Evolutionary conservation across 768 basidiomycete genomes (phyloP).

Genomic region (Russula dissimulans): DNA sequence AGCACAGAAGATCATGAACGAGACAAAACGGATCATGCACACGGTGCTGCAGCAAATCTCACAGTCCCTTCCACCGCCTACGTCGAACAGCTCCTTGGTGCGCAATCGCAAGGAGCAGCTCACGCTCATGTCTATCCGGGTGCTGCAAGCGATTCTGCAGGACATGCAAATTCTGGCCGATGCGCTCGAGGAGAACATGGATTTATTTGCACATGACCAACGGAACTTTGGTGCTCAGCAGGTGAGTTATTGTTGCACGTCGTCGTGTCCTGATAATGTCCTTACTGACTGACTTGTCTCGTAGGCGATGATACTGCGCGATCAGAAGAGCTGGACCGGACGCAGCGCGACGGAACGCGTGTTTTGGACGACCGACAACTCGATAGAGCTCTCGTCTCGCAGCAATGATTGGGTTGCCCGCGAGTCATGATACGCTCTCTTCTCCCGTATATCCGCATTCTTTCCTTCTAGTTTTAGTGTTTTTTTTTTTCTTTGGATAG

Average conservation of each 20-base stretch:
- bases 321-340: conserved; percentile 93
- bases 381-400: conserved; percentile 76
- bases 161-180: conserved; percentile 84
- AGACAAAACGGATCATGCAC: conserved; percentile 87
- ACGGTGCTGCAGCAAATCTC: conserved; percentile 83
- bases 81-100: conserved; percentile 33
- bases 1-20: conserved; percentile 81
- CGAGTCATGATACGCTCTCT: conserved; percentile 32
- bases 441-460: neutral
- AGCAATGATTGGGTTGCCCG: conserved; percentile 82
- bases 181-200: conserved; percentile 84
- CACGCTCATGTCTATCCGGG: conserved; percentile 62
- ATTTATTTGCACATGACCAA: conserved; percentile 87
- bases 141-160: conserved; percentile 75
- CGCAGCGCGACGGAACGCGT: conserved; percentile 84
- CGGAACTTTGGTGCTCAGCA: conserved; percentile 97
- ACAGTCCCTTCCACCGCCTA: conserved; percentile 55
- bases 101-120: conserved; percentile 74
- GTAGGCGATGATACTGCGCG: conserved; percentile 93
- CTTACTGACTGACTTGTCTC: neutral
- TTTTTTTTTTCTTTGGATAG: neutral
- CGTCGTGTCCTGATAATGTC: neutral
- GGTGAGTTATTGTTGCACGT: conserved; percentile 35
- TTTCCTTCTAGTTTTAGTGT: neutral
- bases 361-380: conserved; percentile 90